Evolutionary conservation across 75 land plant species (phyloP), one percentile per base, ranked within the genome.

Genomic region (Cupressus sempervirens): DNA sequence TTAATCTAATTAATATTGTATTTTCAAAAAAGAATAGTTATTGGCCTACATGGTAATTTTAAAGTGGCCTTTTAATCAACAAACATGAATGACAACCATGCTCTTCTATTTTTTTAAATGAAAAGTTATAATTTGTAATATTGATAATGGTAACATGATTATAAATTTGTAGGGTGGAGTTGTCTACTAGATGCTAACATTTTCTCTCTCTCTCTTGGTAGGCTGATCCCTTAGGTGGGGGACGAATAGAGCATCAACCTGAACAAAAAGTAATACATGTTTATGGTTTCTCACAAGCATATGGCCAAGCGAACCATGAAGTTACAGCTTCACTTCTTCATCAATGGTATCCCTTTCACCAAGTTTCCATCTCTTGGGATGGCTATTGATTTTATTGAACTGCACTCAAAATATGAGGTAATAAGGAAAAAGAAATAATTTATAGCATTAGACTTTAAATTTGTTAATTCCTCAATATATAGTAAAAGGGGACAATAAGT

Each of bases 271-370:
- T 65, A 70, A 83, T 90, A 54, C 88, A 86, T 88, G 88, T 90
- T 26, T 90, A 75, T 75, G 84, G 91, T 32, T 50, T 75, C n/a
- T 90, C 90, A 45, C 91, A 90, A 88, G 91, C 90, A 40, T 90
- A 84, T 86, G 91, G 91, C 29, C 85, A 54, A 52, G 91, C 91
- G 18, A 86, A 90, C 80, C 91, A 90, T 67, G 89, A 62, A 35
- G 83, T 90, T 58, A 90, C 91, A 56, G 90, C 82, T 76, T 75
- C 84, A 23, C 82, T 90, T 43, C 84, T 90, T n/a, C 50, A 40
- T 54, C 91, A 90, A 58, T 83, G 88, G 88, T 86, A 65, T 74
- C 91, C 91, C 29, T 84, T 90, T 40, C 87, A 90, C 73, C 75
- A 75, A 38, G 82, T 90, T n/a, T 86, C 86, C 11, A 29, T 90